A percentile compares a stretch with the other conserved stretches of the same genome.
Evolutionary conservation across 2,329 filamentous ascomycete species (phyloP).

Genomic region (Claviceps purpurea): DNA sequence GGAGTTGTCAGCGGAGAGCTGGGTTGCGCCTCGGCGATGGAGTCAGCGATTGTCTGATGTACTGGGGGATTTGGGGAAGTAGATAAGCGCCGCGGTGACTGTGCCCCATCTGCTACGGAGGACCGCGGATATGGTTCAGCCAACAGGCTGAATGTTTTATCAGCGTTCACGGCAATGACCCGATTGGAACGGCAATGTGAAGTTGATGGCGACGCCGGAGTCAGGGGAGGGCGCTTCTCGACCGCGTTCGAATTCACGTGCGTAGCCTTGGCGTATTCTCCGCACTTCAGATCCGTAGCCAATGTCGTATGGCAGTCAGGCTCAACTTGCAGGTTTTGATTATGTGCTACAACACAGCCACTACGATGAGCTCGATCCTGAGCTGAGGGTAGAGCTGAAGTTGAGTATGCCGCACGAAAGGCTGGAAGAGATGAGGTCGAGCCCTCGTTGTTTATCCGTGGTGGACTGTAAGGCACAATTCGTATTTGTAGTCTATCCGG

Average conservation of each 20-base stretch:
- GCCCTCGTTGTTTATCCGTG: constrained; percentile 20
- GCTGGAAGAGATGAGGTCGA: constrained; percentile 13
- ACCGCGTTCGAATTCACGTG: neutral
- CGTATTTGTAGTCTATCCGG: constrained; percentile 21
- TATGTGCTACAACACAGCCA: constrained; percentile 1
- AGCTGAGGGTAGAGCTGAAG: neutral
- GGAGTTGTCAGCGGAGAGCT: constrained; percentile 37
- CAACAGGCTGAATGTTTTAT: constrained; percentile 45
- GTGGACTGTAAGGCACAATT: constrained; percentile 26
- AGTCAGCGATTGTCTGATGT: constrained; percentile 13
- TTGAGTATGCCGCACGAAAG: constrained; percentile 11
- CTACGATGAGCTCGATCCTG: neutral
- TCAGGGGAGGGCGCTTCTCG: neutral
- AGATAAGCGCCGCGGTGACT: constrained; percentile 30
- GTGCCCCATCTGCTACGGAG: constrained; percentile 18
- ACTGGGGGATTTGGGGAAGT: constrained; percentile 34
- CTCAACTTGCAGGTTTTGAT: neutral
- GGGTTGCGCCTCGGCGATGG: constrained; percentile 29
- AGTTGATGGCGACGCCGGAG: constrained; percentile 14
- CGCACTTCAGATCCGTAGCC: neutral
- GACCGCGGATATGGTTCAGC: constrained; percentile 18
- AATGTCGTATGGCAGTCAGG: neutral
- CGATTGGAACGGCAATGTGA: constrained; percentile 17
- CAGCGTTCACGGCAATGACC: constrained; percentile 37
- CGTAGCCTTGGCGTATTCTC: neutral